Evolutionary conservation across 768 basidiomycete species (phyloP), one percentile per base, ranked within the genome.

Genomic region (Suillus subalutaceus): DNA sequence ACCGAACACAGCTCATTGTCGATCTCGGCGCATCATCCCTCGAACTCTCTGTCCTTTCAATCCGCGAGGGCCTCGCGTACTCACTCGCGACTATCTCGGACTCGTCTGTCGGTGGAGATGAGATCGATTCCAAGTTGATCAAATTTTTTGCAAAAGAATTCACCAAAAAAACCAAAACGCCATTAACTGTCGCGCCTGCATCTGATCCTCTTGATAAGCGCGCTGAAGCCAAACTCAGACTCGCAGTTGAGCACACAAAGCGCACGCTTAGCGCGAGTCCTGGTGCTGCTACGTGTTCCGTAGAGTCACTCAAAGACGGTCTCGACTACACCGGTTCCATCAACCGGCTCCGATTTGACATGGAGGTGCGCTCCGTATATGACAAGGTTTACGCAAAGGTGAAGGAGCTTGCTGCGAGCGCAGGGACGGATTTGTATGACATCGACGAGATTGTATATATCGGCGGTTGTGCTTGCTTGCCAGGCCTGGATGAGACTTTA

Each of bases 121-220:
- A 85, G 66, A 88, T 96, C 72, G 93, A 95, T 79, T 86, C 88
- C 66, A 86, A 89, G 73, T 84, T 98, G 50, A 88, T 97, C 80
- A 90, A 91, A 67, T 93, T 92, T 82, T 97, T 99, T 77, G 89
- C 92, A 63, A 89, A 94, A 74, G 97, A 99, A 69, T 99, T 99
- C 78, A 93, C 92, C 60, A 99, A 98, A 81, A 99, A 97, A 82
- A 96, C 91, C 20, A 94, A 93, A 77, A 85, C 86, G 30, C 80
- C 89, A 0, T 82, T 97, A 52, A 79, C 84, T 10, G 83, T 94
- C 18, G 86, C 82, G 63, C 89, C 90, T 1, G 80, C 90, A 6
- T 81, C 82, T 3, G 81, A 86, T 26, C 69, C 81, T 20, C 80
- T 82, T 40, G 92, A 96, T 78, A 84, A 88, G 72, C 92, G 97